Evolutionary conservation across 1,284 basidiomycete species (phyloP).

Genomic region (Pholiota adiposa): DNA sequence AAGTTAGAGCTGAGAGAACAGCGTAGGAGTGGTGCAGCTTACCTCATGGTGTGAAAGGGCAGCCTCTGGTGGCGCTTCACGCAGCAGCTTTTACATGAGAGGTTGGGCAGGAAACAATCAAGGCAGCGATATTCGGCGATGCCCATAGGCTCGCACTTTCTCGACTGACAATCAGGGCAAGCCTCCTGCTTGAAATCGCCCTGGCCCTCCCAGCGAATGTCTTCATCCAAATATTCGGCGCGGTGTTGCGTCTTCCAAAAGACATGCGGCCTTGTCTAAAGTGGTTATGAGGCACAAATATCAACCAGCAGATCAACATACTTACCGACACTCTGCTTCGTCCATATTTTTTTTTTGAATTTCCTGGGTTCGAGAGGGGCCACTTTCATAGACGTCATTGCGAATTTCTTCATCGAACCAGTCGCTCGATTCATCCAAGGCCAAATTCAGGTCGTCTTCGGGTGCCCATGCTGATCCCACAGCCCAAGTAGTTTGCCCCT

Average conservation of each 20-base stretch:
- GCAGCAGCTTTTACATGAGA: slow-evolving; percentile 7
- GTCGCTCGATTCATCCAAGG: too few species aligned
- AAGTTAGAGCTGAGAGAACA: not conserved
- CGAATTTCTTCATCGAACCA: too few species aligned
- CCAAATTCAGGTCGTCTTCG: too few species aligned
- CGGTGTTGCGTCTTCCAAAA: not conserved
- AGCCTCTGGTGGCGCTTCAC: not conserved
- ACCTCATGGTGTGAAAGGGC: slow-evolving; percentile 18
- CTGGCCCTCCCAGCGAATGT: not conserved
- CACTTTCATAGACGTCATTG: too few species aligned
- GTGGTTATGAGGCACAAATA: too few species aligned
- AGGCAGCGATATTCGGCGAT: slow-evolving; percentile 8
- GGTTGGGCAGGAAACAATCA: slow-evolving; percentile 3
- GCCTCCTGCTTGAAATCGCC: not conserved
- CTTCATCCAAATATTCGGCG: not conserved
- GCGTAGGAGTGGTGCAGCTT: not conserved
- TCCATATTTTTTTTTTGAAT: too few species aligned
- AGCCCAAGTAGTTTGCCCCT: too few species aligned
- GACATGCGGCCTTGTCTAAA: too few species aligned
- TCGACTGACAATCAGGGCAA: not conserved
- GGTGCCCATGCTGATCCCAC: too few species aligned
- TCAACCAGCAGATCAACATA: too few species aligned
- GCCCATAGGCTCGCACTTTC: not conserved
- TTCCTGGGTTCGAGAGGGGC: too few species aligned
- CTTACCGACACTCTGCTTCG: too few species aligned